phyloP scores from a whole-genome alignment of 495 filamentous ascomycete species.

The Monascus purpureus region DNA sequence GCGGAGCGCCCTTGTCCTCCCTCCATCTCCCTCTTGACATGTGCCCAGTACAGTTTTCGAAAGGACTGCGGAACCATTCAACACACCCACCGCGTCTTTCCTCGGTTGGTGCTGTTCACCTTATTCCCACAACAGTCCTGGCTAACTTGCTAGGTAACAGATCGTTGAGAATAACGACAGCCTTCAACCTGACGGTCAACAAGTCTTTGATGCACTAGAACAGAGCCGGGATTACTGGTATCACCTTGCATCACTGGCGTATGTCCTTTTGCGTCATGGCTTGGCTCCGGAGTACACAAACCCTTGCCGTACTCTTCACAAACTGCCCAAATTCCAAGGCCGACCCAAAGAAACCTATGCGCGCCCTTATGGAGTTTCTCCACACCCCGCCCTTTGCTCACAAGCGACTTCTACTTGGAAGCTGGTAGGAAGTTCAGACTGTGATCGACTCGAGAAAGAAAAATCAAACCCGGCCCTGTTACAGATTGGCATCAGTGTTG shows the following conservation, averaged over 20 bases:
- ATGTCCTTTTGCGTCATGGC: not conserved
- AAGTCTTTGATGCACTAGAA: conserved; percentile 3
- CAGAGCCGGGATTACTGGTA: conserved; percentile 6
- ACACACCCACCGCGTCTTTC: too few species aligned
- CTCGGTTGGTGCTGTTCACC: too few species aligned
- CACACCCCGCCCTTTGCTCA: not conserved
- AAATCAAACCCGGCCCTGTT: not conserved
- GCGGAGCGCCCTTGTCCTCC: too few species aligned
- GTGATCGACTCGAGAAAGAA: conserved; percentile 4
- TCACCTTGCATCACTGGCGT: conserved; percentile 1
- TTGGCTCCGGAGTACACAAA: conserved; percentile 3
- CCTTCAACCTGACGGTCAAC: conserved; percentile 2
- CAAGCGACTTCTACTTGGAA: conserved; percentile 5
- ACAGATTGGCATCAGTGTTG: conserved; percentile 1
- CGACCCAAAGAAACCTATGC: conserved; percentile 1
- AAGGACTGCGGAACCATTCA: too few species aligned
- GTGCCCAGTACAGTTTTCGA: too few species aligned
- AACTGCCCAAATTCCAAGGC: conserved; percentile 4
- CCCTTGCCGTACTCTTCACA: conserved; percentile 3
- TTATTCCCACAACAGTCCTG: too few species aligned
- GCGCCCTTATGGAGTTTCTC: conserved; percentile 1
- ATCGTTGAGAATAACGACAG: conserved; percentile 2
- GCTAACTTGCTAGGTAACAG: conserved; percentile 6
- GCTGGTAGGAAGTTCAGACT: conserved; percentile 2
- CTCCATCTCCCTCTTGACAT: too few species aligned